Evolutionary conservation across 2,329 filamentous ascomycete species (phyloP), one percentile per base, ranked within the genome.

Genomic region (Pseudomassariella vexata): DNA sequence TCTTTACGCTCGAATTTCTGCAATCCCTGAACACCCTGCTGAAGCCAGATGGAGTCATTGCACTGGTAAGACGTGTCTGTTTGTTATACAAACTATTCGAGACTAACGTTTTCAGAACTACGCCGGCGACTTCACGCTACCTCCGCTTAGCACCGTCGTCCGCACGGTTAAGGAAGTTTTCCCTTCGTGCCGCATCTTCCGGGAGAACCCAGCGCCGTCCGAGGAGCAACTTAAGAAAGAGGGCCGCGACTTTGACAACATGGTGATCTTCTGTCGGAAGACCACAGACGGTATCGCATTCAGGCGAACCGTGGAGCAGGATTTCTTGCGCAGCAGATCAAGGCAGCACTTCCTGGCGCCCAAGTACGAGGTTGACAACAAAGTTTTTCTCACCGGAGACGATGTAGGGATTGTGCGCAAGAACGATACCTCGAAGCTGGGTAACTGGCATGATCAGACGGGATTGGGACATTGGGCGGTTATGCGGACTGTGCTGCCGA

Each of bases 181-280:
- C 59, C 83, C 86, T n/a, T 76, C 79, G 4, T 98, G 92, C 61
- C 85, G 88, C 38, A 77, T 94, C 47, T 98, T 88, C 72, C 82
- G 92, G 40, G 92, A 98, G 60, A 69, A 73, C 17, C 68, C 76
- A 4, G 60, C 68, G 1, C 60, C 66, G 3, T 63, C 74, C 5
- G 58, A 60, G 2, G 60, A 64, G 16, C 59, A 63, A 6, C 57
- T 75, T 15, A 64, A 66, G 21, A 52, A 62, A 24, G 57, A 65
- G 12, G 66, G 65, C 3, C 60, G 63, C 18, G 85, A 95, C 52
- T 95, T 96, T 56, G 86, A 88, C 53, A 98, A 98, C 65, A 87
- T 96, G 74, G 85, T 96, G 28, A 79, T 96, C 38, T 95, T 95
- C 65, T 98, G 92, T 68, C 79, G 76, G 37, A 90, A 88, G 60